Percentiles rank a stretch among this genome's conserved stretches.
Conservation (phyloP, 2,329 filamentous ascomycete species). For the Oidium heveae region DNA sequence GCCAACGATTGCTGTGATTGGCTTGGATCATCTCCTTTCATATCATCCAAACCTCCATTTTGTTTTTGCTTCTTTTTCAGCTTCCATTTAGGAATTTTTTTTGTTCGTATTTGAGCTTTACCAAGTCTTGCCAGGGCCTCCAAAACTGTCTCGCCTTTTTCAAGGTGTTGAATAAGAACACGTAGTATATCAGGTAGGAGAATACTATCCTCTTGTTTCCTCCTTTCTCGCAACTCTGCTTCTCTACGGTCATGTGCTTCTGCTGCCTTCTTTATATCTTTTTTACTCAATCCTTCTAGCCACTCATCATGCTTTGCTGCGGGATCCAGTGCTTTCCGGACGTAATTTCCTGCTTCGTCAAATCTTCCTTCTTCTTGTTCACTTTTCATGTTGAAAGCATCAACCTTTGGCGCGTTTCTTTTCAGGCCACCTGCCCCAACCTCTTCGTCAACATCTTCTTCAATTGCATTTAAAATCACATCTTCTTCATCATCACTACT, state of each 20-base stretch:
- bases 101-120: constrained; percentile 33
- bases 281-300: constrained; percentile 80
- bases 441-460: constrained; percentile 63
- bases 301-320: constrained; percentile 80
- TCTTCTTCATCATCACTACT: constrained; percentile 40
- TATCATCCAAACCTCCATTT: constrained; percentile 23
- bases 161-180: constrained; percentile 44
- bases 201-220: constrained; percentile 48
- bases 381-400: constrained; percentile 80
- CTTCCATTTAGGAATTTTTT: constrained; percentile 40
- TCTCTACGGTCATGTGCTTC: constrained; percentile 73
- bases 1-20: constrained; percentile 33
- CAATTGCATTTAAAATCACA: constrained; percentile 48
- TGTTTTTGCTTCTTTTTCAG: constrained; percentile 46
- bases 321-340: constrained; percentile 69
- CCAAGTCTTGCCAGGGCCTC: constrained; percentile 70
- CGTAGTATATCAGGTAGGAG: constrained; percentile 49
- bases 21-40: constrained; percentile 38
- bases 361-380: constrained; percentile 88
- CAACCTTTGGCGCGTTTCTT: constrained; percentile 75
- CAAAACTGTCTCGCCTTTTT: constrained; percentile 62
- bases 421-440: constrained; percentile 77
- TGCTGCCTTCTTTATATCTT: constrained; percentile 70
- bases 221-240: constrained; percentile 44
- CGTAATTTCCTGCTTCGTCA: constrained; percentile 73